Conservation (phyloP, 2,329 filamentous ascomycete species). For the Neofusicoccum umdonicola region DNA sequence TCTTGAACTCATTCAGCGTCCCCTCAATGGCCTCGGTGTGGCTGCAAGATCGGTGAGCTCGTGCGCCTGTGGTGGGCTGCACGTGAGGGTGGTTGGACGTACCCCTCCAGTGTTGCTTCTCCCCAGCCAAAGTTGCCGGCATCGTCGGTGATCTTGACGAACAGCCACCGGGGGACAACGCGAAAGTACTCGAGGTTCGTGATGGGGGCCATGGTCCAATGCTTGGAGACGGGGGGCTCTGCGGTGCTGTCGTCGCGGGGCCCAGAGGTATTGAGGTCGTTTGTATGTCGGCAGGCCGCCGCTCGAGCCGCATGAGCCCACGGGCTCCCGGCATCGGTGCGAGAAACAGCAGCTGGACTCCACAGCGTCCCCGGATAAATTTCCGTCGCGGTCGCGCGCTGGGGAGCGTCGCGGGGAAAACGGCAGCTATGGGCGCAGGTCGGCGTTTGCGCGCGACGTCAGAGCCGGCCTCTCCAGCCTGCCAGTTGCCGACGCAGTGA, state of each 20-base stretch:
- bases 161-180: conserved; percentile 72
- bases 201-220: conserved; percentile 58
- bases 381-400: background rate
- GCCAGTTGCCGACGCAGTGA: background rate
- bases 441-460: background rate
- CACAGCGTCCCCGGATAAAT: conserved; percentile 6
- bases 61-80: background rate
- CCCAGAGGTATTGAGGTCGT: background rate
- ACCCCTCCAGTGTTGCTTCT: conserved; percentile 69
- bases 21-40: conserved; percentile 74
- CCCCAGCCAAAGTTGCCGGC: conserved; percentile 68
- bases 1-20: conserved; percentile 64
- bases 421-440: background rate
- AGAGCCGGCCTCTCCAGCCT: background rate
- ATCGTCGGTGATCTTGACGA: conserved; percentile 72
- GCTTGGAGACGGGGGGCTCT: background rate
- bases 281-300: background rate
- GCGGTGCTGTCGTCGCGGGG: background rate
- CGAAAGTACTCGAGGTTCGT: conserved; percentile 69
- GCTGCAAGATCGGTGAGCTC: background rate
- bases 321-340: conserved; percentile 3
- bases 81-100: background rate
- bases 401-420: conserved; percentile 9
- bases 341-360: background rate
- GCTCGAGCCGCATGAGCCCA: background rate